Conservation (phyloP, 2,329 filamentous ascomycete genomes). For the Aspergillus caelatus region DNA sequence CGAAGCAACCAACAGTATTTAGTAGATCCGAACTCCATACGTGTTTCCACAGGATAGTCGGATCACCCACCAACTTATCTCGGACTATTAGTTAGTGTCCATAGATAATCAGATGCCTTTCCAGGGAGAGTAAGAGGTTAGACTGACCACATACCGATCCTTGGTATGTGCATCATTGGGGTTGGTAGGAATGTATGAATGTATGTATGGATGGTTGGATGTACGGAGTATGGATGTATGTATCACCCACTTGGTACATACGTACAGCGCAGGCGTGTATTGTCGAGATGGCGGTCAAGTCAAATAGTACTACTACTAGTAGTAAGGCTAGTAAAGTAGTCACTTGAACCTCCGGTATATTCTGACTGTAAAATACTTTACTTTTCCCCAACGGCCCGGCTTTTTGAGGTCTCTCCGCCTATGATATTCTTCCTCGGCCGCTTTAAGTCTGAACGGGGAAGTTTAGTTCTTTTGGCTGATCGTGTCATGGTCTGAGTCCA, state of each 20-base stretch:
- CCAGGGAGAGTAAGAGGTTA: neutral
- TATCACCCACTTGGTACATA: neutral
- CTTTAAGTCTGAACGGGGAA: constrained; percentile 10
- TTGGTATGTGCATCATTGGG: neutral
- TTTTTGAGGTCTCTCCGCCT: constrained; percentile 12
- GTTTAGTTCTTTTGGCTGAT: constrained; percentile 15
- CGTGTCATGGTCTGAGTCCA: constrained; percentile 22
- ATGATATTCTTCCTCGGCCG: constrained; percentile 14
- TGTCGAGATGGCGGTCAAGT: constrained; percentile 5
- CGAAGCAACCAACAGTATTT: neutral
- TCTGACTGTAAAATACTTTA: constrained; percentile 21
- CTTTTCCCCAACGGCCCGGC: constrained; percentile 12
- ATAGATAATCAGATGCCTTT: neutral
- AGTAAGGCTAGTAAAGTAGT: constrained; percentile 1
- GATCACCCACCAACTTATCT: neutral
- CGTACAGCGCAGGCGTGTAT: neutral
- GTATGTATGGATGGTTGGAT: neutral
- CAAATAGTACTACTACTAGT: neutral
- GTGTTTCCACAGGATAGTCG: neutral
- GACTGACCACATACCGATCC: neutral
- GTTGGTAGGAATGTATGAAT: neutral
- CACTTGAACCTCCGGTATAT: neutral
- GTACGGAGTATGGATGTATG: neutral
- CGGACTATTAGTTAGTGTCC: neutral
- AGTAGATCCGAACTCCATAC: neutral